A percentile compares a stretch with the other conserved stretches of the same genome.
Evolutionary conservation across 257 asterid species (phyloP).

Genomic region (Fraxinus anomala): DNA sequence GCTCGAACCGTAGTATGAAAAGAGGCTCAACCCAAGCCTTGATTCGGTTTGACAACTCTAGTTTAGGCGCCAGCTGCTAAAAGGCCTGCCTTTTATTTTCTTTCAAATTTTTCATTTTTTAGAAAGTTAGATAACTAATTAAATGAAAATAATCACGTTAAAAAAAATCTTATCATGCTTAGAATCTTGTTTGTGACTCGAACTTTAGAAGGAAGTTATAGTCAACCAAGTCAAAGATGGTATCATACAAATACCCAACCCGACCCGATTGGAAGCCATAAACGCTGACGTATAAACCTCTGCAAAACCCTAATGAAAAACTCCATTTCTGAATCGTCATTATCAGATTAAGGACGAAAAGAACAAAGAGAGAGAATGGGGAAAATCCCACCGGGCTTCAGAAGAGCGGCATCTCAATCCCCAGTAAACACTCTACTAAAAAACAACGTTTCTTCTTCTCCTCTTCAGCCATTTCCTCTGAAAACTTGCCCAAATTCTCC

Average conservation of each 20-base stretch:
- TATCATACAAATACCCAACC: background rate
- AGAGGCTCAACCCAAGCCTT: no score
- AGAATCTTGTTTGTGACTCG: no score
- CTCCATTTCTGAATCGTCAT: constrained; percentile 12
- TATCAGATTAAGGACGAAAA: constrained; percentile 14
- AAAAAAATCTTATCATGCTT: no score
- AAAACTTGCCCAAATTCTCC: constrained; percentile 36
- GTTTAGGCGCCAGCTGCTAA: no score
- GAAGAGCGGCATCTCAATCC: constrained; percentile 41
- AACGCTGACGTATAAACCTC: constrained; percentile 33
- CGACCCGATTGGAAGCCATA: constrained; percentile 18
- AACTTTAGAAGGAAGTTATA: background rate
- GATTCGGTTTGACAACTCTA: no score
- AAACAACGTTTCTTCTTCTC: constrained; percentile 32
- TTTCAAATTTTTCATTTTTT: no score
- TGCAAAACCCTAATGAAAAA: constrained; percentile 49
- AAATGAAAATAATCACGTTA: no score
- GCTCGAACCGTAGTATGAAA: no score
- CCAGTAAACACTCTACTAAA: constrained; percentile 44
- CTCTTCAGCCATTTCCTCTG: constrained; percentile 26
- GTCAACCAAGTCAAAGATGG: background rate
- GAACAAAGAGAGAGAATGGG: constrained; percentile 47
- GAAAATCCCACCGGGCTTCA: constrained; percentile 55
- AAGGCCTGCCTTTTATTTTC: no score
- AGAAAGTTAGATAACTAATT: no score